These are phyloP conservation scores for Ilex asprella DNA, from an alignment of 257 asterid genomes.

Conservation along the genomic window DNA sequence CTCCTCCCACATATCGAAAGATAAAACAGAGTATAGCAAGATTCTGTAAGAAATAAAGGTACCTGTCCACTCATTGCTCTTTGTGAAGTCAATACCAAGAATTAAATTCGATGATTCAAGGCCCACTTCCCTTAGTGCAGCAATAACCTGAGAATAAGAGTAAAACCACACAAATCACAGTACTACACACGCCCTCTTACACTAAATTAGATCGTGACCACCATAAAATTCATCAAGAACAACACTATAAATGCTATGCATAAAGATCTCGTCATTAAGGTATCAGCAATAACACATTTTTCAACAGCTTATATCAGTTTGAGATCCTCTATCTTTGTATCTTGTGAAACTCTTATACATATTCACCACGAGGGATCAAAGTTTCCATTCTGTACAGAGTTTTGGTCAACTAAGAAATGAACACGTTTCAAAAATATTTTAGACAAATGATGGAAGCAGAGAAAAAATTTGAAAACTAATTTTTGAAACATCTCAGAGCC, in stretches of 20 bases:
- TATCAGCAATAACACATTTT: too few species aligned
- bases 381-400: too few species aligned
- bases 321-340: too few species aligned
- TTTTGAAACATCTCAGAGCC: too few species aligned
- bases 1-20: slow-evolving; percentile 10
- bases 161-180: not conserved
- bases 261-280: too few species aligned
- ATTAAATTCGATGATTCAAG: slow-evolving; percentile 81
- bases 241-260: not conserved
- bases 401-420: too few species aligned
- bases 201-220: not conserved
- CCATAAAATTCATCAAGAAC: not conserved
- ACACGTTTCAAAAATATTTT: too few species aligned
- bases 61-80: slow-evolving; percentile 97
- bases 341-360: too few species aligned
- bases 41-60: slow-evolving; percentile 10
- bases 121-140: slow-evolving; percentile 73
- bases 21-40: not conserved
- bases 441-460: too few species aligned
- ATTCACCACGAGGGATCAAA: too few species aligned
- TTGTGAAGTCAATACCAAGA: slow-evolving; percentile 86
- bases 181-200: not conserved
- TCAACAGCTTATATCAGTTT: too few species aligned
- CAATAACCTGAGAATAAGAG: slow-evolving; percentile 43
- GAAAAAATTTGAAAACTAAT: too few species aligned